Conservation (phyloP, 768 basidiomycete genomes). For the Calocybe cyanea region DNA sequence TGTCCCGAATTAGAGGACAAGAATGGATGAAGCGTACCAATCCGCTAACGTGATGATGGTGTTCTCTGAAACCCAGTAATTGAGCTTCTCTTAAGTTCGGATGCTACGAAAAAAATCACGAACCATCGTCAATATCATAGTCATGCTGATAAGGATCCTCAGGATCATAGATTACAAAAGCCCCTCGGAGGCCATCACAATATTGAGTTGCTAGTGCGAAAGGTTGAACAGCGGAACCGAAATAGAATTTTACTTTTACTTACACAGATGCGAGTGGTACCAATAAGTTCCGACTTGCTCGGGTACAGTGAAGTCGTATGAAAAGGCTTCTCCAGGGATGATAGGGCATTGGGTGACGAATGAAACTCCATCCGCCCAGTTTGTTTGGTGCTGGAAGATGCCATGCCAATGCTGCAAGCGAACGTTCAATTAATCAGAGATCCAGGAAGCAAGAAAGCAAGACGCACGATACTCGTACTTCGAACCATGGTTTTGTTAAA, state of each 20-base stretch:
- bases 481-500: background rate
- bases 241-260: background rate
- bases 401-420: conserved; percentile 39
- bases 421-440: background rate
- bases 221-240: conserved; percentile 17
- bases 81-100: background rate
- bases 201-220: conserved; percentile 37
- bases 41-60: conserved; percentile 41
- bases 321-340: conserved; percentile 28
- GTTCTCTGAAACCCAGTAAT: conserved; percentile 20
- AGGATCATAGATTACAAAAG: conserved; percentile 34
- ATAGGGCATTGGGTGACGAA: conserved; percentile 40
- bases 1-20: background rate
- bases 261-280: conserved; percentile 19
- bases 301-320: conserved; percentile 30
- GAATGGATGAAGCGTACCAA: conserved; percentile 22
- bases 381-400: conserved; percentile 34
- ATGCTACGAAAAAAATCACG: background rate
- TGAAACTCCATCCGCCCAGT: conserved; percentile 32
- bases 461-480: background rate
- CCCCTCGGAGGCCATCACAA: conserved; percentile 39
- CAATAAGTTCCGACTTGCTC: conserved; percentile 23
- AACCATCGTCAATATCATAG: conserved; percentile 33
- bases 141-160: conserved; percentile 25
- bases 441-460: background rate